These are phyloP conservation scores for Naganishia vaughanmartiniae DNA, from an alignment of 768 basidiomycete genomes.

Conservation along the genomic window DNA sequence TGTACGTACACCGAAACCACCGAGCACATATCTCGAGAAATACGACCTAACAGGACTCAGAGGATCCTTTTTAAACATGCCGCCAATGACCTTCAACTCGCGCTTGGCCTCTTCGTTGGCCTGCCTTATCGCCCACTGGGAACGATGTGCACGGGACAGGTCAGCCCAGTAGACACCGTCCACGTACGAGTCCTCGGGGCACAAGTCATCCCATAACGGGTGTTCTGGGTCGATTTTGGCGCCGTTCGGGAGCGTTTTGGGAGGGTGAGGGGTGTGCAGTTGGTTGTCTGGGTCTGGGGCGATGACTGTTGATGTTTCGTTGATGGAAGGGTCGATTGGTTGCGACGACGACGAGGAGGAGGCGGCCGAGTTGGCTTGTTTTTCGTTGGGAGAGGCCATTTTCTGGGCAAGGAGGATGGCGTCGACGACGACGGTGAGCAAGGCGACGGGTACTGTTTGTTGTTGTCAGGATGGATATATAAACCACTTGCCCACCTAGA, in stretches of 20 bases:
- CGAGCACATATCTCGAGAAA: constrained; percentile 52
- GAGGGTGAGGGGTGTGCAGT: constrained; percentile 16
- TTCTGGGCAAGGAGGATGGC: no score
- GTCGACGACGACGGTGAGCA: not conserved
- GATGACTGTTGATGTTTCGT: constrained; percentile 13
- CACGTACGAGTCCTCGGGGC: constrained; percentile 41
- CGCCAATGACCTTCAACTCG: constrained; percentile 46
- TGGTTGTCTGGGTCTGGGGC: constrained; percentile 16
- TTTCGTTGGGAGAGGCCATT: not conserved
- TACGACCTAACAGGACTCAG: constrained; percentile 46
- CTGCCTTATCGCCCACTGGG: constrained; percentile 48
- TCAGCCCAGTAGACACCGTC: constrained; percentile 52
- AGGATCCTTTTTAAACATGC: constrained; percentile 53
- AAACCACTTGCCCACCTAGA: no score
- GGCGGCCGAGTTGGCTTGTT: not conserved
- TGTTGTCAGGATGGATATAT: no score
- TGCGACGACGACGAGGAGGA: not conserved
- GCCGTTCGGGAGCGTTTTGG: constrained; percentile 19
- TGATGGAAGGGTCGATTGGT: constrained; percentile 10
- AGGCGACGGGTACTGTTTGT: no score
- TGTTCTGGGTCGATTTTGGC: constrained; percentile 24
- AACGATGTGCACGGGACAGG: constrained; percentile 42
- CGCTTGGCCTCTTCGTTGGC: constrained; percentile 46
- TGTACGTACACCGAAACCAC: constrained; percentile 44
- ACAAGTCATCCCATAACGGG: constrained; percentile 37